A percentile compares a stretch with the other conserved stretches of the same genome.
Evolutionary conservation across 2,329 filamentous ascomycete species (phyloP).

Genomic region (Aspergillus uvarum): DNA sequence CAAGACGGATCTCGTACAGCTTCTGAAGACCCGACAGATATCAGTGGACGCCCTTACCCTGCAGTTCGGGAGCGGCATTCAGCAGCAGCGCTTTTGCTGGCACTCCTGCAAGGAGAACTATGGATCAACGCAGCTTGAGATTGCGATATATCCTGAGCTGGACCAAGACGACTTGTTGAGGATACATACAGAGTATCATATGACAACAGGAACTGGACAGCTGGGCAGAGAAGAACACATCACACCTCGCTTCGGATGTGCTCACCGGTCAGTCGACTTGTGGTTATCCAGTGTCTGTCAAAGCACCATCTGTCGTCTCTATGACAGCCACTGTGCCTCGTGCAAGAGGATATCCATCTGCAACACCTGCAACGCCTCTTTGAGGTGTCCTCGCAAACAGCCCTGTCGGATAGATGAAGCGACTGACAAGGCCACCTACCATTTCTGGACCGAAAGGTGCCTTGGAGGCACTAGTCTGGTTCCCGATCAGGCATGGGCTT

Average conservation of each 20-base stretch:
- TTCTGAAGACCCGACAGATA: conserved; percentile 31
- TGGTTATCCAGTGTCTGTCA: conserved; percentile 42
- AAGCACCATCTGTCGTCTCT: conserved; percentile 35
- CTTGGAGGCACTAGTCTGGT: conserved; percentile 29
- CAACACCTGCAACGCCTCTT: conserved; percentile 33
- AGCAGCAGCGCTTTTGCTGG: conserved; percentile 38
- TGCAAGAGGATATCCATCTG: conserved; percentile 40
- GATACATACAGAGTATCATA: conserved; percentile 40
- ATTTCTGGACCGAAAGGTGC: conserved; percentile 37
- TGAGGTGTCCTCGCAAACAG: conserved; percentile 38
- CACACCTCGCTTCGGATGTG: conserved; percentile 42
- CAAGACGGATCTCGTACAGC: conserved; percentile 37
- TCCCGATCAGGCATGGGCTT: conserved; percentile 36
- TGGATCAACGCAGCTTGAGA: conserved; percentile 34
- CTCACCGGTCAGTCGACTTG: conserved; percentile 41
- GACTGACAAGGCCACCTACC: conserved; percentile 32
- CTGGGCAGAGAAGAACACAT: conserved; percentile 40
- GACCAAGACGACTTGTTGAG: conserved; percentile 32
- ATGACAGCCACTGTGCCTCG: conserved; percentile 35
- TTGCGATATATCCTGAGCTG: conserved; percentile 38
- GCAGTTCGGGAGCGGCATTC: conserved; percentile 30
- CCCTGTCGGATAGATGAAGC: conserved; percentile 26
- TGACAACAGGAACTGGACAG: conserved; percentile 34
- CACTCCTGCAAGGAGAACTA: conserved; percentile 39
- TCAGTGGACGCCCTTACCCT: conserved; percentile 25